These are phyloP conservation scores for Biscutella laevigata DNA, from an alignment of 441 rosid species.

Conservation along the genomic window DNA sequence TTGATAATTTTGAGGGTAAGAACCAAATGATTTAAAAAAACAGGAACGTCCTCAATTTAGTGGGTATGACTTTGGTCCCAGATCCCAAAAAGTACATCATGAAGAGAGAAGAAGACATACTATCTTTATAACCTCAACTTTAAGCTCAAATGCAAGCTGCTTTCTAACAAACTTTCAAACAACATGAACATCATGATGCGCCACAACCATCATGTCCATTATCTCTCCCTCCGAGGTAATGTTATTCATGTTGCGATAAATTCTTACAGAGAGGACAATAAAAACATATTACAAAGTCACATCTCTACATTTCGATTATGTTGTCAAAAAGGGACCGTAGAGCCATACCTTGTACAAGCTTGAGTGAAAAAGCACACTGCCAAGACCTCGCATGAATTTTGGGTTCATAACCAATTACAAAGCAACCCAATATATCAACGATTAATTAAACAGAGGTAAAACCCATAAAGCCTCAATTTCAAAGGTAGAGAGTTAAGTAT, in stretches of 20 bases:
- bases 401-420: slow-evolving; percentile 49
- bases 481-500: neutral
- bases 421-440: slow-evolving; percentile 8
- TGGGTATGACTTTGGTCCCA: too few species aligned
- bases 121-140: slow-evolving; percentile 55
- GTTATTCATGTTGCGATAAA: slow-evolving; percentile 84
- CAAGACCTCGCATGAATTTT: slow-evolving; percentile 67
- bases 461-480: neutral
- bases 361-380: slow-evolving; percentile 61
- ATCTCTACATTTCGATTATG: neutral
- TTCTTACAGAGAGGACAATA: slow-evolving; percentile 44
- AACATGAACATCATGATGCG: slow-evolving; percentile 93
- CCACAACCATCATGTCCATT: slow-evolving; percentile 94
- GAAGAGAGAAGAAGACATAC: slow-evolving; percentile 36
- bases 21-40: neutral
- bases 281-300: neutral
- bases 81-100: too few species aligned
- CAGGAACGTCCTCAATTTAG: too few species aligned
- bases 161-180: slow-evolving; percentile 75
- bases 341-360: slow-evolving; percentile 68
- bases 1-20: too few species aligned
- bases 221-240: slow-evolving; percentile 93
- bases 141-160: slow-evolving; percentile 83
- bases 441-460: neutral
- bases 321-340: neutral